Evolutionary conservation across 352 stramenopile species (phyloP).

Genomic region (Aphanomyces stellatus): DNA sequence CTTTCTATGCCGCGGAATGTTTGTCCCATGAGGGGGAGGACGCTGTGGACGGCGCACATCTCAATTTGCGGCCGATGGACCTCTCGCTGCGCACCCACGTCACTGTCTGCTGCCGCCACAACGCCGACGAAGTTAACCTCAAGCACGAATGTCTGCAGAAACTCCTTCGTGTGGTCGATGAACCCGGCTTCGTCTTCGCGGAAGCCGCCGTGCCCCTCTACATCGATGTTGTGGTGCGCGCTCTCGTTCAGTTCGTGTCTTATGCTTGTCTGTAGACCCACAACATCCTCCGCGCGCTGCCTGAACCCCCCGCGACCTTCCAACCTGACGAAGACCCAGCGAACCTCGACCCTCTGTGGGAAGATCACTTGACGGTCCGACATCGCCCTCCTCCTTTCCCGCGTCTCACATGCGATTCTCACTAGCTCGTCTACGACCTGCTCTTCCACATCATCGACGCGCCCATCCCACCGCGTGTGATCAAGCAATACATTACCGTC

Average conservation of each 20-base stretch:
- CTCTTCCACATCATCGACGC: background rate
- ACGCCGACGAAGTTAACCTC: background rate
- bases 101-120: background rate
- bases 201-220: background rate
- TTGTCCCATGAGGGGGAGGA: background rate
- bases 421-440: background rate
- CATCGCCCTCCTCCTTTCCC: too few relatives aligned
- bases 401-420: too few relatives aligned
- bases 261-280: background rate
- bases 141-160: background rate
- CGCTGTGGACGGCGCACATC: too few relatives aligned
- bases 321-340: background rate
- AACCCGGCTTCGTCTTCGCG: background rate
- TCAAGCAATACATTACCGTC: constrained; percentile 4
- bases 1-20: background rate
- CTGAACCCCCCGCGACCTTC: background rate
- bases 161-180: background rate
- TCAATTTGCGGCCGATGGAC: background rate
- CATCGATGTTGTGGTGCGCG: background rate
- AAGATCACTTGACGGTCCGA: too few relatives aligned
- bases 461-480: constrained; percentile 4
- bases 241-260: background rate
- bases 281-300: background rate
- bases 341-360: too few relatives aligned
- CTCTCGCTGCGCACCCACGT: background rate